These are phyloP conservation scores for Globisporangium orthogonon DNA, from an alignment of 352 stramenopile genomes.

Conservation along the genomic window DNA sequence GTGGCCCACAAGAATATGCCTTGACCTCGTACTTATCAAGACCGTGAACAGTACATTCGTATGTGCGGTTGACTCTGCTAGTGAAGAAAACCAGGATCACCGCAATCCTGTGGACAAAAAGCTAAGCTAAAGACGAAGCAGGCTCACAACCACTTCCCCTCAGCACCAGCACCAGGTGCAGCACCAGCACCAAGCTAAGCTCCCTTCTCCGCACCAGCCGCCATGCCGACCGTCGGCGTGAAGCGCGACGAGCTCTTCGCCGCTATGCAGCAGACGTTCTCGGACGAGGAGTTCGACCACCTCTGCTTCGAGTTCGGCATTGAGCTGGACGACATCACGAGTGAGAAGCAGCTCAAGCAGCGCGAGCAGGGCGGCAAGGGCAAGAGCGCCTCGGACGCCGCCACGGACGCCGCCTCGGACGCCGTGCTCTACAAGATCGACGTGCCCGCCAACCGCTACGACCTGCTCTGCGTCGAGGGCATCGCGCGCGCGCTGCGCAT, in stretches of 20 bases:
- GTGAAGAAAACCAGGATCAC: not conserved
- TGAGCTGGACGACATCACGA: constrained; percentile 93
- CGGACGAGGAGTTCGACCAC: constrained; percentile 98
- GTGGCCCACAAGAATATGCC: constrained; percentile 1
- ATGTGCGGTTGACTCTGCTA: not conserved
- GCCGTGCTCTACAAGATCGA: constrained; percentile 99
- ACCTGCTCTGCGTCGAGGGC: constrained; percentile 99
- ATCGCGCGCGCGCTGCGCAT: constrained; percentile 95
- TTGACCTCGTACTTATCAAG: not conserved
- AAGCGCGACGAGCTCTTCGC: constrained; percentile 97
- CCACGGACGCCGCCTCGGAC: constrained; percentile 58
- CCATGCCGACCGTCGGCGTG: constrained; percentile 97
- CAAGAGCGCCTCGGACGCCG: constrained; percentile 26
- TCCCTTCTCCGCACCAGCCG: constrained; percentile 6
- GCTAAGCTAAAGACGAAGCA: not conserved
- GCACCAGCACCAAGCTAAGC: not conserved
- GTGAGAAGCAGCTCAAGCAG: constrained; percentile 82
- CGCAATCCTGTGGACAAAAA: not conserved
- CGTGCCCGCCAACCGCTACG: constrained; percentile 99
- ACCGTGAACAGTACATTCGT: not conserved
- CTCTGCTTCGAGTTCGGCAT: constrained; percentile 99
- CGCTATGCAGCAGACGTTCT: constrained; percentile 96
- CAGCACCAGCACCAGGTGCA: not conserved
- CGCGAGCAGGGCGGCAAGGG: constrained; percentile 55
- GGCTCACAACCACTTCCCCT: not conserved